These are phyloP conservation scores for Clonostachys solani DNA, from an alignment of 2,329 filamentous ascomycete genomes.

Conservation along the genomic window DNA sequence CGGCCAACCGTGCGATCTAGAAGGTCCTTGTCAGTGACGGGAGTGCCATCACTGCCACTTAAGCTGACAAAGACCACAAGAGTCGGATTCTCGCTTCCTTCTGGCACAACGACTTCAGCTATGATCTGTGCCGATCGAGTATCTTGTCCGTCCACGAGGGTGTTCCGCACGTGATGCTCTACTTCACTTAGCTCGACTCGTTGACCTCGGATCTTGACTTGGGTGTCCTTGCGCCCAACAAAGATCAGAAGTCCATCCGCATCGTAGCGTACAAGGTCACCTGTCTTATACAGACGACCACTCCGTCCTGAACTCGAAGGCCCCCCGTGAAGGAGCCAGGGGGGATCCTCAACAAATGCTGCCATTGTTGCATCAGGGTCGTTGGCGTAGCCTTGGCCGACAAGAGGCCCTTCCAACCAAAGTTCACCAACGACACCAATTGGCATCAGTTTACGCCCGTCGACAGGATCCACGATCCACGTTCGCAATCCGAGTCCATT, in stretches of 20 bases:
- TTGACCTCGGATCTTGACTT: constrained; percentile 78
- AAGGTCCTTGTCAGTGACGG: neutral
- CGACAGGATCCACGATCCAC: constrained; percentile 32
- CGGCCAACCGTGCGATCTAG: neutral
- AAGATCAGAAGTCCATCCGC: constrained; percentile 72
- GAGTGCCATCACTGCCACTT: neutral
- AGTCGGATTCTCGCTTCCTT: neutral
- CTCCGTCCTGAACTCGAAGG: constrained; percentile 18
- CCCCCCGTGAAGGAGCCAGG: constrained; percentile 24
- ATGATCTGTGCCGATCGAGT: neutral
- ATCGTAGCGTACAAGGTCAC: constrained; percentile 77
- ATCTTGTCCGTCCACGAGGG: neutral
- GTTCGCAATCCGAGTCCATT: constrained; percentile 3
- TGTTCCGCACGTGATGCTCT: constrained; percentile 34
- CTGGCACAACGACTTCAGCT: neutral
- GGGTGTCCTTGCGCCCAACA: constrained; percentile 69
- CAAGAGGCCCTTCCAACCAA: constrained; percentile 81
- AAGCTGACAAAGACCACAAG: neutral
- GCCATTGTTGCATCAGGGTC: constrained; percentile 42
- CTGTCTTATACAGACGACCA: constrained; percentile 76
- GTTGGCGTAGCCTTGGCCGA: constrained; percentile 59
- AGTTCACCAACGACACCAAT: constrained; percentile 73
- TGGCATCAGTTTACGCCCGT: constrained; percentile 13
- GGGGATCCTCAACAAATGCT: constrained; percentile 54
- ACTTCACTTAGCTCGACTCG: constrained; percentile 77